A percentile compares a stretch with the other conserved stretches of the same genome.
Conservation (phyloP, 2,329 filamentous ascomycete genomes). For the Colletotrichum coccodes region DNA sequence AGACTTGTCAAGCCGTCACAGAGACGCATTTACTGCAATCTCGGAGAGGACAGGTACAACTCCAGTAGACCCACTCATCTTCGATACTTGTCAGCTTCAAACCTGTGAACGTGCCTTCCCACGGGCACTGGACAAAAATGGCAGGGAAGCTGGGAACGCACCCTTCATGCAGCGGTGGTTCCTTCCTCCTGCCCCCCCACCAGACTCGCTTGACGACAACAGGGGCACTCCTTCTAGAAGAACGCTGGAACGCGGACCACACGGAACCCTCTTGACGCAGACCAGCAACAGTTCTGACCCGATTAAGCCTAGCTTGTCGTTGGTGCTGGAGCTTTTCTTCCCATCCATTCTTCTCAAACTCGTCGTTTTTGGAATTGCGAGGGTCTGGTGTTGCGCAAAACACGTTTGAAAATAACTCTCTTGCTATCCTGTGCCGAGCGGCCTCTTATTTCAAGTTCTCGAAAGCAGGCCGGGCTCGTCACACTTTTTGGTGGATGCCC, state of each 20-base stretch:
- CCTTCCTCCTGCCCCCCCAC: not conserved
- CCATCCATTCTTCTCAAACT: not conserved
- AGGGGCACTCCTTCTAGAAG: constrained; percentile 32
- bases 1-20: not conserved
- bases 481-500: not conserved
- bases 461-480: not conserved
- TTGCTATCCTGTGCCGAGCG: not conserved
- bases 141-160: not conserved
- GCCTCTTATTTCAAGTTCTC: not conserved
- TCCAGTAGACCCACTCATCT: not conserved
- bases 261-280: constrained; percentile 26
- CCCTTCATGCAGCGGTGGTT: constrained; percentile 15
- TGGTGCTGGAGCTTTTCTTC: not conserved
- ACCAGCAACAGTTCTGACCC: constrained; percentile 5
- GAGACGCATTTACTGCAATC: not conserved
- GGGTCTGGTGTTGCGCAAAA: constrained; percentile 12
- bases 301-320: not conserved
- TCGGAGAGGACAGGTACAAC: not conserved
- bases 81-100: not conserved
- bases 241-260: constrained; percentile 17
- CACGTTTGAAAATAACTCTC: constrained; percentile 24
- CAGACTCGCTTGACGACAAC: not conserved
- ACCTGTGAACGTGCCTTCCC: not conserved
- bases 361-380: not conserved
- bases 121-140: not conserved